These are phyloP conservation scores for Phytophthora fragariae DNA, from an alignment of 352 stramenopile species.

Conservation along the genomic window DNA sequence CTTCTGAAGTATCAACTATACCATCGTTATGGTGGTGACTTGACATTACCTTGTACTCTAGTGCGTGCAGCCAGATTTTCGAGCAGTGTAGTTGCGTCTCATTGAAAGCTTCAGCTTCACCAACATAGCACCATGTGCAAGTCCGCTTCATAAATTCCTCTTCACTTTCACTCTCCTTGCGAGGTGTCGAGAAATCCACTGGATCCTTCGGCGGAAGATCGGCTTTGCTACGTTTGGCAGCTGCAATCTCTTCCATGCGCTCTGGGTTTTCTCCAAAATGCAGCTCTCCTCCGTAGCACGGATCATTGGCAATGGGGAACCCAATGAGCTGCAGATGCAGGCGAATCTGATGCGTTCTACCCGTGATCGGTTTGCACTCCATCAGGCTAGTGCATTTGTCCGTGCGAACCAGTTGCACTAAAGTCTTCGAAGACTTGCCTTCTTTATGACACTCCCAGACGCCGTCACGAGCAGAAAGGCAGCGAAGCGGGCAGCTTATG, in stretches of 20 bases:
- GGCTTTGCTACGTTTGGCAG: conserved; percentile 48
- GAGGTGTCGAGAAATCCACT: conserved; percentile 65
- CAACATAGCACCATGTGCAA: conserved; percentile 78
- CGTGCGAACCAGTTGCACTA: conserved; percentile 63
- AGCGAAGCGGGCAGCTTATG: conserved; percentile 86
- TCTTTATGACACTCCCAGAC: conserved; percentile 87
- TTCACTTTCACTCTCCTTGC: conserved; percentile 66
- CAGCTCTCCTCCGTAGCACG: conserved; percentile 96
- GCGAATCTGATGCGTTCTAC: conserved; percentile 98
- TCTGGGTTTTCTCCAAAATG: conserved; percentile 86
- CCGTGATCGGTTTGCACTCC: conserved; percentile 94
- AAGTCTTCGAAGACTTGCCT: conserved; percentile 82
- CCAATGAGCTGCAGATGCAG: conserved; percentile 95
- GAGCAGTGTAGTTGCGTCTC: conserved; percentile 88
- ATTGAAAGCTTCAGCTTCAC: conserved; percentile 75
- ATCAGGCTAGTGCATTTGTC: conserved; percentile 89
- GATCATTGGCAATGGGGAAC: conserved; percentile 97
- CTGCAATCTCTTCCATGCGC: conserved; percentile 53
- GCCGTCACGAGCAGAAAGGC: conserved; percentile 81
- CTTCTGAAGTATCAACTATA: not conserved
- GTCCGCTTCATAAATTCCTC: conserved; percentile 81
- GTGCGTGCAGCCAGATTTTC: conserved; percentile 88
- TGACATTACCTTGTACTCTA: conserved; percentile 83
- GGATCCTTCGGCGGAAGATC: conserved; percentile 45
- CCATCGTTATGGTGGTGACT: not conserved